phyloP scores from a whole-genome alignment of 352 stramenopile genomes.

The Globisporangium nagaii region DNA sequence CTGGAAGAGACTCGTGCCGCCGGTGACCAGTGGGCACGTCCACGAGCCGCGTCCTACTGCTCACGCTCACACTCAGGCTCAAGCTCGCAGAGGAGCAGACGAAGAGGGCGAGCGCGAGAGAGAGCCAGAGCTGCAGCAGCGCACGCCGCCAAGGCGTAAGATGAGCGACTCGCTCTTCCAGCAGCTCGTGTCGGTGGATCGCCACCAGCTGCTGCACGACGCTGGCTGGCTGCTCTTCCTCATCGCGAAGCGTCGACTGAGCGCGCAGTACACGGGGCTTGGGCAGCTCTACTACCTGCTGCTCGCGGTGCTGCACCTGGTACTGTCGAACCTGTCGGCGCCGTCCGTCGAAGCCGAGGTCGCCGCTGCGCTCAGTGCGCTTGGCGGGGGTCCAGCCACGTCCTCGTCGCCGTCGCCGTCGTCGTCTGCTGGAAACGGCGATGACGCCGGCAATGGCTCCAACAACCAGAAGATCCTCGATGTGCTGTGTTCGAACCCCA shows the following conservation, averaged over 20 bases:
- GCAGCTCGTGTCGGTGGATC: slow-evolving; percentile 2
- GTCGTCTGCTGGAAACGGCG: background rate
- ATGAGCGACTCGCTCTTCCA: slow-evolving; percentile 8
- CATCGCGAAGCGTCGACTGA: slow-evolving; percentile 40
- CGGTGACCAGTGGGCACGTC: background rate
- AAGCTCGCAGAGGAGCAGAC: slow-evolving; percentile 15
- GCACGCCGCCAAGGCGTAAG: slow-evolving; percentile 9
- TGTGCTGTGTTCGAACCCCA: slow-evolving; percentile 37
- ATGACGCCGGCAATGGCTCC: background rate
- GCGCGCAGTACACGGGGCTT: slow-evolving; percentile 43
- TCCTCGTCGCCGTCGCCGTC: background rate
- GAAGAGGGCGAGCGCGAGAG: slow-evolving; percentile 8
- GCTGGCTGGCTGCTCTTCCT: slow-evolving; percentile 76
- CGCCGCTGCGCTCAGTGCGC: slow-evolving; percentile 64
- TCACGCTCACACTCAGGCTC: background rate
- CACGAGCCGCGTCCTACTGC: slow-evolving; percentile 5
- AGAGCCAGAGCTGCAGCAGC: slow-evolving; percentile 6
- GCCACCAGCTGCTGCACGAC: slow-evolving; percentile 45
- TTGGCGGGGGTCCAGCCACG: slow-evolving; percentile 37
- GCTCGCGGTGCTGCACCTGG: slow-evolving; percentile 64
- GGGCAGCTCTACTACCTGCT: slow-evolving; percentile 74
- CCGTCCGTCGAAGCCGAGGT: slow-evolving; percentile 75
- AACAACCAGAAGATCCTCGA: slow-evolving; percentile 30
- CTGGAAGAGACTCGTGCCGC: slow-evolving; percentile 34
- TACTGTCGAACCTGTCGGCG: slow-evolving; percentile 31